A percentile compares a stretch with the other conserved stretches of the same genome.
phyloP scores from a whole-genome alignment of 2,329 filamentous ascomycete species.

The Aspergillus neotritici region DNA sequence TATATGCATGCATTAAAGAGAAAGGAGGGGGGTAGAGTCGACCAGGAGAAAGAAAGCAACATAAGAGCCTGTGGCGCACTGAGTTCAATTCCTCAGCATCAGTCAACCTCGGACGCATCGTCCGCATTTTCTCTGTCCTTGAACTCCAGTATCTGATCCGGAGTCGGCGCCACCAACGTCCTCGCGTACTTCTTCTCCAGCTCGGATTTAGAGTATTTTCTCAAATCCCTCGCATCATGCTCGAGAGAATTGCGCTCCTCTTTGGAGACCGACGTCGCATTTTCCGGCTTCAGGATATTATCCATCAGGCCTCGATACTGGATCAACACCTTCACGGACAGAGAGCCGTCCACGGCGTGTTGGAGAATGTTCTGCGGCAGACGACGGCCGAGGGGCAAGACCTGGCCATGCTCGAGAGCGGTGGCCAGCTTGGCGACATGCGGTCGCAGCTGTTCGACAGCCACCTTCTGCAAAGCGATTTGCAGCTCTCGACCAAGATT shows the following conservation, averaged over 20 bases:
- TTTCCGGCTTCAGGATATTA: slow-evolving; percentile 25
- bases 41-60: background rate
- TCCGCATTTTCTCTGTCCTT: slow-evolving; percentile 5
- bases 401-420: slow-evolving; percentile 1
- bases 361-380: slow-evolving; percentile 10
- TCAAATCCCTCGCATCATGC: slow-evolving; percentile 22
- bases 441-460: slow-evolving; percentile 23
- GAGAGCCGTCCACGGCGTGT: slow-evolving; percentile 21
- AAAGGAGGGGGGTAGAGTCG: too few species aligned
- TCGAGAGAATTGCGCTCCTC: slow-evolving; percentile 18
- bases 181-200: slow-evolving; percentile 12
- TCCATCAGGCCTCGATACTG: slow-evolving; percentile 32
- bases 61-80: background rate
- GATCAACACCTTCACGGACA: slow-evolving; percentile 19
- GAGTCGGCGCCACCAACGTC: slow-evolving; percentile 18
- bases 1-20: slow-evolving; percentile 9
- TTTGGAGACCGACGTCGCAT: slow-evolving; percentile 19
- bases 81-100: too few species aligned
- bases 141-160: slow-evolving; percentile 18
- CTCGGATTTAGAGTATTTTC: slow-evolving; percentile 25
- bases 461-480: slow-evolving; percentile 19
- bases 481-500: slow-evolving; percentile 23
- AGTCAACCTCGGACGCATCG: too few species aligned
- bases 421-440: slow-evolving; percentile 22
- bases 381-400: slow-evolving; percentile 1